Evolutionary conservation across 1,284 basidiomycete species (phyloP).

Genomic region (Cutaneotrichosporon sp.): DNA sequence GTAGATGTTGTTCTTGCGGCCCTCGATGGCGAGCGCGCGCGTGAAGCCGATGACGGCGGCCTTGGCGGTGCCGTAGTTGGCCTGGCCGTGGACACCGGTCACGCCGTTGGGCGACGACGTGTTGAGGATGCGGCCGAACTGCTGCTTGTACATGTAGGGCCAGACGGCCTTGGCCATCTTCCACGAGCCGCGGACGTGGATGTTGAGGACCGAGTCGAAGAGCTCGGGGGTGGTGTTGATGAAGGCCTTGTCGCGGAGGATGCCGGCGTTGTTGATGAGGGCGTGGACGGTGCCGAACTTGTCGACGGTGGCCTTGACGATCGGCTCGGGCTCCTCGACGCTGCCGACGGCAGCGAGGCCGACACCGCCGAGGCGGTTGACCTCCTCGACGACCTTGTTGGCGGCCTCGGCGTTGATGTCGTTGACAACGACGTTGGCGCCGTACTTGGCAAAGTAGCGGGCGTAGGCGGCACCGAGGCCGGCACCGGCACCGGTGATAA

Average conservation of each 20-base stretch:
- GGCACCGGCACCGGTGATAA: conserved; percentile 91
- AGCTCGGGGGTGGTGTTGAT: conserved; percentile 84
- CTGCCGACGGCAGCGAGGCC: conserved; percentile 83
- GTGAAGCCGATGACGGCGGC: conserved; percentile 90
- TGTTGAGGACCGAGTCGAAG: conserved; percentile 88
- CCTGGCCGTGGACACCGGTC: conserved; percentile 93
- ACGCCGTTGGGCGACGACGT: conserved; percentile 92
- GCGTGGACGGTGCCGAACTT: conserved; percentile 88
- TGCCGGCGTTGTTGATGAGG: conserved; percentile 92
- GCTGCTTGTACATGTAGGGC: conserved; percentile 96
- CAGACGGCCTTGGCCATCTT: conserved; percentile 93
- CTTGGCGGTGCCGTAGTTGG: conserved; percentile 87
- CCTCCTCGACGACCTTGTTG: conserved; percentile 79
- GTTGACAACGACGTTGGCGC: conserved; percentile 96
- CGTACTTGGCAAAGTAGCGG: conserved; percentile 83
- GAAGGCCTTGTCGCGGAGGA: conserved; percentile 91
- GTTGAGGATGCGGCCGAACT: conserved; percentile 93
- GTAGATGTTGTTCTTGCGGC: conserved; percentile 84
- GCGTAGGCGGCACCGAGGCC: conserved; percentile 93
- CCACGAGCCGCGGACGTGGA: conserved; percentile 79
- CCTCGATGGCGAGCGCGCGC: conserved; percentile 87
- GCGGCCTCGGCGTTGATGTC: conserved; percentile 88
- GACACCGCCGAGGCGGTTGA: conserved; percentile 85
- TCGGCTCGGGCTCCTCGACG: conserved; percentile 80
- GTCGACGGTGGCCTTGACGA: conserved; percentile 84